Evolutionary conservation across 176 grass and related monocot species (phyloP), one percentile per base, ranked within the genome.

Genomic region (Carex cristatella): DNA sequence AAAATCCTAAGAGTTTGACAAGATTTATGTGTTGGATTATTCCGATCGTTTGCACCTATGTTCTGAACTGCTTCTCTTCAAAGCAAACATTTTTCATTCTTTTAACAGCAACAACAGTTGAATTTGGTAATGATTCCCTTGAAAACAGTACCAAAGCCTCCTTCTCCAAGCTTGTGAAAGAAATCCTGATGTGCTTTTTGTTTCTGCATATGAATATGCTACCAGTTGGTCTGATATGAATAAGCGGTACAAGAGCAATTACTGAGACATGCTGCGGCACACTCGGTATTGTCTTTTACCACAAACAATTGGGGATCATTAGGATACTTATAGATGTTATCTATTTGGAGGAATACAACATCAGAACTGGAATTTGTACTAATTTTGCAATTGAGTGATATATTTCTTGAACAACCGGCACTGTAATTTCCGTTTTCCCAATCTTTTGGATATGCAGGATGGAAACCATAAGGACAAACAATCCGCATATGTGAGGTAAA

Each of bases 21-120:
- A 92, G 84, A 54, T 92, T 92, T 3, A 83, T 66, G 61, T 89
- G 85, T 16, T 92, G 83, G 12, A 92, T 87, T 1, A 84, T 86
- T 51, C 88, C 85, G 15, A 92, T 83, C 9, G 90, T 89, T 75
- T 80, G 87, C 74, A 92, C 85, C 61, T 92, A 82, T 16, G 90
- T 55, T 33, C 87, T 84, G 32, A 89, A 92, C 61, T 92, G 33
- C 44, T 89, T 89, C 32, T 92, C 90, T 16, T 86, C 85, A 19
- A 84, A 81, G 37, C 5, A 5, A 11, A 53, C 7, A 46, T 69
- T 42, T 63, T 87, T 86, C 6, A 92, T 62, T 28, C 57, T 87
- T 33, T 89, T 92, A 28, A 92, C 88, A 0, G 85, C 90, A 4
- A 92, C 72, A 16, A n/a, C 16, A 14, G 70, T 79, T 1, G 79